These are phyloP conservation scores for Tylopilus subfusipes DNA, from an alignment of 768 basidiomycete genomes.

Conservation along the genomic window DNA sequence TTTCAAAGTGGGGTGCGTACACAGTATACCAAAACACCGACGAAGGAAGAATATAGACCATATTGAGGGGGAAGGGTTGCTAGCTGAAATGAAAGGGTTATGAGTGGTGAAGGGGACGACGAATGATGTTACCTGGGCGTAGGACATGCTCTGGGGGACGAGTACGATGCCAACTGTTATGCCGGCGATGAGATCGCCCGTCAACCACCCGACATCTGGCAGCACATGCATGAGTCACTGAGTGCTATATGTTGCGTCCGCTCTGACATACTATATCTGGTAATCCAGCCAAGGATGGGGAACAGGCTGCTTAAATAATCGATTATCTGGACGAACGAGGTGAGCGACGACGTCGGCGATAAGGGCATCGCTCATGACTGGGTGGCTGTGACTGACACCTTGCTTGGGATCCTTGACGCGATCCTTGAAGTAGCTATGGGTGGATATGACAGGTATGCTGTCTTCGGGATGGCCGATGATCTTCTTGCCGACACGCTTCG, in stretches of 20 bases:
- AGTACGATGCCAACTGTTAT: slow-evolving; percentile 94
- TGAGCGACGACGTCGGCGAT: neutral
- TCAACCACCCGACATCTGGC: slow-evolving; percentile 72
- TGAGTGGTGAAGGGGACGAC: neutral
- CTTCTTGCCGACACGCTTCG: slow-evolving; percentile 52
- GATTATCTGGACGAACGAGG: slow-evolving; percentile 42
- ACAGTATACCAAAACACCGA: slow-evolving; percentile 82
- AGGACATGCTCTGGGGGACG: slow-evolving; percentile 93
- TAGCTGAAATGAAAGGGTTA: slow-evolving; percentile 43
- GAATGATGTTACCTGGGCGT: slow-evolving; percentile 54
- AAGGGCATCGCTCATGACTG: too few relatives aligned
- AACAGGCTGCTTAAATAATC: slow-evolving; percentile 73
- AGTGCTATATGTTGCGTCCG: too few relatives aligned
- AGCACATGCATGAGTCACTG: too few relatives aligned
- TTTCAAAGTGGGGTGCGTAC: slow-evolving; percentile 39
- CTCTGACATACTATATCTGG: slow-evolving; percentile 64
- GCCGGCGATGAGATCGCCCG: slow-evolving; percentile 85
- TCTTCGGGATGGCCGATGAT: slow-evolving; percentile 60
- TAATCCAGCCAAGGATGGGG: slow-evolving; percentile 83
- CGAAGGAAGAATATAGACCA: slow-evolving; percentile 91
- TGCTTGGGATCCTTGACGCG: slow-evolving; percentile 44
- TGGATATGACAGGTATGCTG: slow-evolving; percentile 55
- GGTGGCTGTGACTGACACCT: slow-evolving; percentile 47
- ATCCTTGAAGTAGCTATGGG: slow-evolving; percentile 48
- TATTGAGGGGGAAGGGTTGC: slow-evolving; percentile 85